phyloP scores from a whole-genome alignment of 345 rosid species.

The Gossypioides kirkii region DNA sequence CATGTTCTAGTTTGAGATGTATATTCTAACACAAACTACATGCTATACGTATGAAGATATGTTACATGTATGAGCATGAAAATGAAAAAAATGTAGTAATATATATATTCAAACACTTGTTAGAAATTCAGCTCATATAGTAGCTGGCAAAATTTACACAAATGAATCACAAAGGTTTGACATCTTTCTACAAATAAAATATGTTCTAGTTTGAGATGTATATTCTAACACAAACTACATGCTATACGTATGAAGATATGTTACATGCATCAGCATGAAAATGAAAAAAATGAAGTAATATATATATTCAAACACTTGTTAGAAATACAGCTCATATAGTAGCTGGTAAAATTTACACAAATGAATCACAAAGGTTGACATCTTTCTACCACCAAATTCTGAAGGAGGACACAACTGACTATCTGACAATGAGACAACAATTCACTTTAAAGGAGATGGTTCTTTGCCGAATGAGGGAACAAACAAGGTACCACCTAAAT shows the following conservation, averaged over 20 bases:
- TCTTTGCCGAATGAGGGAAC: background rate
- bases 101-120: background rate
- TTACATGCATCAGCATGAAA: background rate
- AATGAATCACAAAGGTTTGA: background rate
- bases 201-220: background rate
- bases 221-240: background rate
- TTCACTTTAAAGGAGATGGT: background rate
- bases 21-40: background rate
- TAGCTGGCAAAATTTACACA: background rate
- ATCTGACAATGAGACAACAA: background rate
- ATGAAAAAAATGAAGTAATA: background rate
- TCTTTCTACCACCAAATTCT: conserved; percentile 1
- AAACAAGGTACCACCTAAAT: background rate
- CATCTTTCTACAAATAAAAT: background rate
- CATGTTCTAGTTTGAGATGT: background rate
- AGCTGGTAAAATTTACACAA: background rate
- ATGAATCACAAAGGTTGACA: background rate
- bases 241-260: background rate
- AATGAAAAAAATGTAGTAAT: background rate
- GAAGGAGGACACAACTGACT: background rate
- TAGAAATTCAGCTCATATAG: background rate
- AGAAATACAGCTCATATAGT: background rate
- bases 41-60: background rate
- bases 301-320: background rate
- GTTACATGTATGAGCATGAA: background rate